Percentiles rank a stretch among this genome's conserved stretches.
phyloP scores from a whole-genome alignment of 108 stramenopile genomes.

The Nannochloropsis salina region DNA sequence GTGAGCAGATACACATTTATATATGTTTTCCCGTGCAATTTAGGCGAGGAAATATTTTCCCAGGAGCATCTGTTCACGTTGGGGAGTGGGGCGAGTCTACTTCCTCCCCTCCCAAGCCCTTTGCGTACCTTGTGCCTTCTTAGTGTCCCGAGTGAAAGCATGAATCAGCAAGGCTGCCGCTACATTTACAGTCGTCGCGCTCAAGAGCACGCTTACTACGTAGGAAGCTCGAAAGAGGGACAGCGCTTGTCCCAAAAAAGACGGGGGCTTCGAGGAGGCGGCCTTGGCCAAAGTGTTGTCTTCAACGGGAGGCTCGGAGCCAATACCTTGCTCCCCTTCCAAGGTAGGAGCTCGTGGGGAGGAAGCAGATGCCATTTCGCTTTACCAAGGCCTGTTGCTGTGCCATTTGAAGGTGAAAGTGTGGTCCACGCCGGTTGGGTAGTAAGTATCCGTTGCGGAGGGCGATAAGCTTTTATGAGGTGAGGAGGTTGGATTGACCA shows the following conservation, averaged over 20 bases:
- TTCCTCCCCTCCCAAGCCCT: not conserved
- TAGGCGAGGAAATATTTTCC: not conserved
- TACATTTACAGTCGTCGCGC: not conserved
- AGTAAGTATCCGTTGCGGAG: too few species aligned
- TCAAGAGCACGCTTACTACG: not conserved
- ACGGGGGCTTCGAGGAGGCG: not conserved
- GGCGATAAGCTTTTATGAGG: too few species aligned
- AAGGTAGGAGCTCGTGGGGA: too few species aligned
- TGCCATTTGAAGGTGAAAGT: too few species aligned
- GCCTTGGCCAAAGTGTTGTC: not conserved
- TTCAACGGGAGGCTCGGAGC: not conserved
- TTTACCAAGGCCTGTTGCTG: too few species aligned
- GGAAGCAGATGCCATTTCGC: too few species aligned
- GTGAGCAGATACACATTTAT: not conserved
- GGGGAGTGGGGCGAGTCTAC: not conserved
- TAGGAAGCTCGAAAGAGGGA: not conserved
- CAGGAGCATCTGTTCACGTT: too few species aligned
- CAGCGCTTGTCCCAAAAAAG: not conserved
- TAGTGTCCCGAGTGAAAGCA: not conserved
- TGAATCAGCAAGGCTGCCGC: not conserved
- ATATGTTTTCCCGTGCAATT: not conserved
- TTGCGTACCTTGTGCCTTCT: conserved; percentile 8
- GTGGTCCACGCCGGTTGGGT: too few species aligned
- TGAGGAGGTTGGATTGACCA: too few species aligned
- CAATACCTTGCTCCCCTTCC: too few species aligned